These are phyloP conservation scores for Boletus bicolor DNA, from an alignment of 768 basidiomycete genomes.

Conservation along the genomic window DNA sequence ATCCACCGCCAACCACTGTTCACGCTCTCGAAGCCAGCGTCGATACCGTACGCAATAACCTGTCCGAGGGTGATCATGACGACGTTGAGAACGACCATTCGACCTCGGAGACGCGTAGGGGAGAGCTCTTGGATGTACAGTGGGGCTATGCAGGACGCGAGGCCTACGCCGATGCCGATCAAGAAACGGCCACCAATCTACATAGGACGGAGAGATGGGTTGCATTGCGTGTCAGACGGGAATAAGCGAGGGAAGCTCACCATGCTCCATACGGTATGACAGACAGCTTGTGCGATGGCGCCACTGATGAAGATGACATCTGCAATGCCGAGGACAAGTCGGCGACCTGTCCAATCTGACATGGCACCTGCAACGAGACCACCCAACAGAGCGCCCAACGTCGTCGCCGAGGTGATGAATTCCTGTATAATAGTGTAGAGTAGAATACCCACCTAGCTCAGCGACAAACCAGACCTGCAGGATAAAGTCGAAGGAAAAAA, in stretches of 20 bases:
- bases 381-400: constrained; percentile 74
- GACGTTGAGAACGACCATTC: constrained; percentile 80
- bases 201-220: background rate
- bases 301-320: constrained; percentile 75
- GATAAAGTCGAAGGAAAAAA: background rate
- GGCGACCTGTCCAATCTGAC: constrained; percentile 69
- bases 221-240: background rate
- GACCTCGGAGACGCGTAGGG: constrained; percentile 67
- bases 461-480: too few relatives aligned
- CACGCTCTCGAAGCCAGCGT: constrained; percentile 59
- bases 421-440: constrained; percentile 44
- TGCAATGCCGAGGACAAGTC: constrained; percentile 60
- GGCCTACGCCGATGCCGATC: constrained; percentile 70
- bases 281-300: constrained; percentile 67
- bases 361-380: constrained; percentile 65
- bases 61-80: constrained; percentile 81
- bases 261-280: constrained; percentile 70
- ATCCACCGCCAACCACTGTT: constrained; percentile 78
- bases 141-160: constrained; percentile 76
- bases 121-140: constrained; percentile 84
- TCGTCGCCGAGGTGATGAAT: constrained; percentile 77
- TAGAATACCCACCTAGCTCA: background rate
- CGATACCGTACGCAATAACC: constrained; percentile 74
- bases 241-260: constrained; percentile 29
- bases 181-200: constrained; percentile 72